phyloP scores from a whole-genome alignment of 2,329 filamentous ascomycete genomes.

The Aspergillus arachidicola region DNA sequence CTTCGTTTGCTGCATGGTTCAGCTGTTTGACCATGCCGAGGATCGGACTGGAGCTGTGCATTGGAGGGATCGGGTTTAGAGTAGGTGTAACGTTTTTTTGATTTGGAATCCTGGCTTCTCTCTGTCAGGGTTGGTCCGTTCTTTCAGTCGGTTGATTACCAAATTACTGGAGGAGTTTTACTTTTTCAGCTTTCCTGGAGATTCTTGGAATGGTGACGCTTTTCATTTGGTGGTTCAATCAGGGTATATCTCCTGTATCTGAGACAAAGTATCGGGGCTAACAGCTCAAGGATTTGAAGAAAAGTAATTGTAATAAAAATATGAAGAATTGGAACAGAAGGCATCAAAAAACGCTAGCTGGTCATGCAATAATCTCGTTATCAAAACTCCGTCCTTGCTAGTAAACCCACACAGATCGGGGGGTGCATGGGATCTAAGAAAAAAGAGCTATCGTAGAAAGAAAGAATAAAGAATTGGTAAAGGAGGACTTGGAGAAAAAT shows the following conservation, averaged over 20 bases:
- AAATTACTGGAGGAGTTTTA: neutral
- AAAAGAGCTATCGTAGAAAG: slow-evolving; percentile 6
- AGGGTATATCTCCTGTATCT: neutral
- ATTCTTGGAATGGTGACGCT: neutral
- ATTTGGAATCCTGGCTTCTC: neutral
- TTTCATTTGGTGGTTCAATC: neutral
- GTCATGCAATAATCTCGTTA: neutral
- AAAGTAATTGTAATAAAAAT: neutral
- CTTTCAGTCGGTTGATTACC: neutral
- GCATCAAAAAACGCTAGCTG: neutral
- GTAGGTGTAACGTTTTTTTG: neutral
- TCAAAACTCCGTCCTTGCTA: neutral
- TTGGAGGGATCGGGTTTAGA: neutral
- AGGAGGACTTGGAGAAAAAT: neutral
- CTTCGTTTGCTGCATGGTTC: neutral
- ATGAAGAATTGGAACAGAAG: neutral
- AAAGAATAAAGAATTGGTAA: neutral
- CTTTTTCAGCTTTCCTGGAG: neutral
- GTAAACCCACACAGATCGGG: neutral
- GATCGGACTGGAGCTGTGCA: neutral
- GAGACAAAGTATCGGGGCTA: neutral
- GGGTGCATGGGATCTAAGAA: neutral
- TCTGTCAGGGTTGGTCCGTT: neutral
- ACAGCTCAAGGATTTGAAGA: neutral
- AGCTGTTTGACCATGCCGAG: neutral